phyloP scores from a whole-genome alignment of 2,329 filamentous ascomycete genomes.

The Berkeleyomyces rouxiae region DNA sequence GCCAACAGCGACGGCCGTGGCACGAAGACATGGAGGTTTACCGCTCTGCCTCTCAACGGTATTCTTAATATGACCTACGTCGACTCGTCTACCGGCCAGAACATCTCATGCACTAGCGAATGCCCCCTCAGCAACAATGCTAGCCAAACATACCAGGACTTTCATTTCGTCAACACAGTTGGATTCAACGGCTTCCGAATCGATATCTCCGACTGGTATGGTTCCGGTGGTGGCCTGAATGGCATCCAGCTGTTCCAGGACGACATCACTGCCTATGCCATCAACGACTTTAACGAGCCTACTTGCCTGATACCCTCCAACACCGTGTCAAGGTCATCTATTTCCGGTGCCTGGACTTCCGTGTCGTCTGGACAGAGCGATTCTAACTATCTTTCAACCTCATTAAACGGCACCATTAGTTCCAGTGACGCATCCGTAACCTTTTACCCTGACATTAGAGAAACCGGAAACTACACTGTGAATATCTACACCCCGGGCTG shows the following conservation, averaged over 20 bases:
- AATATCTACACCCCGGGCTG: slow-evolving; percentile 90
- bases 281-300: slow-evolving; percentile 79
- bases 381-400: slow-evolving; percentile 60
- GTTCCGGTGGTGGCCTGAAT: slow-evolving; percentile 64
- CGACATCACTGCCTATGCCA: slow-evolving; percentile 70
- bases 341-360: slow-evolving; percentile 57
- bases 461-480: slow-evolving; percentile 83
- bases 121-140: slow-evolving; percentile 68
- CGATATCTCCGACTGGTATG: slow-evolving; percentile 78
- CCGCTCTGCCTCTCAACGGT: slow-evolving; percentile 68
- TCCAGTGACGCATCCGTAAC: slow-evolving; percentile 50
- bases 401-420: slow-evolving; percentile 29
- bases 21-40: slow-evolving; percentile 76
- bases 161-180: slow-evolving; percentile 72
- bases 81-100: slow-evolving; percentile 53
- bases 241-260: slow-evolving; percentile 79
- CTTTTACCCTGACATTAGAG: slow-evolving; percentile 68
- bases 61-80: slow-evolving; percentile 94
- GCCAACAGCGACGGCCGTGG: slow-evolving; percentile 70
- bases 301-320: slow-evolving; percentile 45
- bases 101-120: slow-evolving; percentile 56
- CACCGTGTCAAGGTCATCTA: slow-evolving; percentile 45
- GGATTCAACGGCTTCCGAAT: slow-evolving; percentile 79
- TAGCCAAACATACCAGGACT: slow-evolving; percentile 61
- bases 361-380: slow-evolving; percentile 48